Conservation (phyloP, 73 alveolate species). For the Paramecium pentaurelia region DNA sequence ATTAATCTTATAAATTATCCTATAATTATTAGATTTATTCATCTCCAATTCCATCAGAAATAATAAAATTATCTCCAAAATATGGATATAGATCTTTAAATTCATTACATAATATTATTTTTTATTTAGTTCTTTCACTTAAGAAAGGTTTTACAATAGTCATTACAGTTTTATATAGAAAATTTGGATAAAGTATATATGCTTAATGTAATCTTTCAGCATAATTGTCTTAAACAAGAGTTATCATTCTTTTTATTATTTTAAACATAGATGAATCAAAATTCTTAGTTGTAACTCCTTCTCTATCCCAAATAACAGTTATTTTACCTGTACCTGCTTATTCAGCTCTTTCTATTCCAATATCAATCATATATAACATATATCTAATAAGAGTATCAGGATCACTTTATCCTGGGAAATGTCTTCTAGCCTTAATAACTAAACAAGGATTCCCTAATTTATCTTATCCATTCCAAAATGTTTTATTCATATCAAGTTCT, state of each 20-base stretch:
- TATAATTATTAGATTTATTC: background rate
- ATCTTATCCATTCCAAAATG: conserved; percentile 26
- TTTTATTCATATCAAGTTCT: background rate
- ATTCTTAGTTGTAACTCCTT: conserved; percentile 54
- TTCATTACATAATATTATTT: background rate
- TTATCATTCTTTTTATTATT: background rate
- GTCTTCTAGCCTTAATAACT: background rate
- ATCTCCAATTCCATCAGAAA: background rate
- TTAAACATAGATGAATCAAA: conserved; percentile 41
- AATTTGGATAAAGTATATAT: background rate
- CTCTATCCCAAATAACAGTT: conserved; percentile 62
- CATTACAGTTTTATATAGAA: background rate
- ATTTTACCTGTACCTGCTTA: conserved; percentile 53
- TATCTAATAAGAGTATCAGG: background rate
- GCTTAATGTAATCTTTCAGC: conserved; percentile 28
- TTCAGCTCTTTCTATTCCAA: background rate
- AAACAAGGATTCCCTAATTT: background rate
- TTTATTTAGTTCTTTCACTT: conserved; percentile 2
- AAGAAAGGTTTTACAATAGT: conserved; percentile 13
- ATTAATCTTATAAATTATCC: background rate
- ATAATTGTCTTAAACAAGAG: conserved; percentile 27
- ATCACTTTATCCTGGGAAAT: background rate
- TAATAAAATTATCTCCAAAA: background rate
- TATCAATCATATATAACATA: background rate
- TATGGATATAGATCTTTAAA: background rate